These are phyloP conservation scores for Linanthus parryae DNA, from an alignment of 148 eudicot species.

Conservation along the genomic window DNA sequence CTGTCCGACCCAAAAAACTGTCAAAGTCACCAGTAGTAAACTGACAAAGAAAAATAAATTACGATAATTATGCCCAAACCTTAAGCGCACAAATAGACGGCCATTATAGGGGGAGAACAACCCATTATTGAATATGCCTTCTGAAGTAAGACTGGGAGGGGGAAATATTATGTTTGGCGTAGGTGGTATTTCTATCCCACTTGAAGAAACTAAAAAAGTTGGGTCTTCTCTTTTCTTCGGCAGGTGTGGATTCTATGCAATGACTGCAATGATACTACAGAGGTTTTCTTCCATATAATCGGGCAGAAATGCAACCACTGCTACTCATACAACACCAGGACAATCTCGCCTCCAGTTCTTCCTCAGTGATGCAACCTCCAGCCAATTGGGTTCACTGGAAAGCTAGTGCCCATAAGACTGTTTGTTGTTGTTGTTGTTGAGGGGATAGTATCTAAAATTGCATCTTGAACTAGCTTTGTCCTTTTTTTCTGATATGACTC, in stretches of 20 bases:
- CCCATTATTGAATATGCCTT: not conserved
- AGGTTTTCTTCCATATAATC: constrained; percentile 77
- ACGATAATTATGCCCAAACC: too few species aligned
- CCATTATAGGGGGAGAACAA: not conserved
- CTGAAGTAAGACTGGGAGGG: not conserved
- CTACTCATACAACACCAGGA: constrained; percentile 72
- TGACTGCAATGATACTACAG: constrained; percentile 87
- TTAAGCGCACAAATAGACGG: not conserved
- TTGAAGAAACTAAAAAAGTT: constrained; percentile 5
- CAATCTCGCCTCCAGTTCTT: constrained; percentile 72
- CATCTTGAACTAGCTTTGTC: too few species aligned
- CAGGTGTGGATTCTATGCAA: constrained; percentile 94
- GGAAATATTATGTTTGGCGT: not conserved
- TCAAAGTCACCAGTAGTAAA: not conserved
- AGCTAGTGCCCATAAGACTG: too few species aligned
- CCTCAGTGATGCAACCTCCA: constrained; percentile 34
- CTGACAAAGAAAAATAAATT: too few species aligned
- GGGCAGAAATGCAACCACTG: constrained; percentile 95
- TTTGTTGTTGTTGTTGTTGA: too few species aligned
- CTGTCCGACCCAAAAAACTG: too few species aligned
- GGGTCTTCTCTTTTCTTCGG: too few species aligned
- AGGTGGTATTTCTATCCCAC: too few species aligned
- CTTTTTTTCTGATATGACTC: too few species aligned
- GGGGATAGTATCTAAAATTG: too few species aligned
- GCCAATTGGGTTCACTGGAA: too few species aligned